phyloP scores from a whole-genome alignment of 306 rosid genomes.

The Gillenia trifoliata region DNA sequence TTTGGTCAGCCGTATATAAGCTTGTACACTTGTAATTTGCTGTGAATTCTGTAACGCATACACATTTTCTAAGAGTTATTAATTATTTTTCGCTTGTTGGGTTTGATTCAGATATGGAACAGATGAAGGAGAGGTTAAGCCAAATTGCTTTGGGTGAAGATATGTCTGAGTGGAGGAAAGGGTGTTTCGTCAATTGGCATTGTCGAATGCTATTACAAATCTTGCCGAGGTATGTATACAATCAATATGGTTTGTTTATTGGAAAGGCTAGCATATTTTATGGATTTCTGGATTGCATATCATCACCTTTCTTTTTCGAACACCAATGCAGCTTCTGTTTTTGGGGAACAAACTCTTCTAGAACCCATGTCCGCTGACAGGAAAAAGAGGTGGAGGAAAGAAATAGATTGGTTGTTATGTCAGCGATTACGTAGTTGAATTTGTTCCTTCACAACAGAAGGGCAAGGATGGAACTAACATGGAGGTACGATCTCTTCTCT shows the following conservation, averaged over 20 bases:
- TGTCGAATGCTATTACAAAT: constrained; percentile 97
- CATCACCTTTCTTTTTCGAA: background rate
- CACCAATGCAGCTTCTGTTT: constrained; percentile 80
- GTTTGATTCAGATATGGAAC: constrained; percentile 72
- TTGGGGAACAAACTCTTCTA: constrained; percentile 77
- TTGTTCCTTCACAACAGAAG: constrained; percentile 85
- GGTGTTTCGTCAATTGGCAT: constrained; percentile 94
- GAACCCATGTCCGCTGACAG: constrained; percentile 81
- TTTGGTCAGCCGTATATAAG: background rate
- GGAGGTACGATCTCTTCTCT: constrained; percentile 59
- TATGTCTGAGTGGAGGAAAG: constrained; percentile 98
- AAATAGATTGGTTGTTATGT: constrained; percentile 81
- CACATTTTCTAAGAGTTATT: background rate
- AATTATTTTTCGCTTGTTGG: constrained; percentile 9
- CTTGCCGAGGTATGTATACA: constrained; percentile 71
- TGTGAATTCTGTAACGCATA: background rate
- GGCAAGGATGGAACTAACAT: constrained; percentile 67
- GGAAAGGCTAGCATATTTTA: background rate
- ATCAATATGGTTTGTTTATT: background rate
- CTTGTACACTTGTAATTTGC: background rate
- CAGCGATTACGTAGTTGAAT: constrained; percentile 77
- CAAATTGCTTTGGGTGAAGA: constrained; percentile 91
- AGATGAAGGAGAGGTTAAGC: constrained; percentile 94
- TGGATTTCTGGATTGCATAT: background rate
- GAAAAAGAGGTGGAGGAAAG: constrained; percentile 85